A percentile compares a stretch with the other conserved stretches of the same genome.
Conservation (phyloP, 352 stramenopile genomes). For the Phytophthora constricta region DNA sequence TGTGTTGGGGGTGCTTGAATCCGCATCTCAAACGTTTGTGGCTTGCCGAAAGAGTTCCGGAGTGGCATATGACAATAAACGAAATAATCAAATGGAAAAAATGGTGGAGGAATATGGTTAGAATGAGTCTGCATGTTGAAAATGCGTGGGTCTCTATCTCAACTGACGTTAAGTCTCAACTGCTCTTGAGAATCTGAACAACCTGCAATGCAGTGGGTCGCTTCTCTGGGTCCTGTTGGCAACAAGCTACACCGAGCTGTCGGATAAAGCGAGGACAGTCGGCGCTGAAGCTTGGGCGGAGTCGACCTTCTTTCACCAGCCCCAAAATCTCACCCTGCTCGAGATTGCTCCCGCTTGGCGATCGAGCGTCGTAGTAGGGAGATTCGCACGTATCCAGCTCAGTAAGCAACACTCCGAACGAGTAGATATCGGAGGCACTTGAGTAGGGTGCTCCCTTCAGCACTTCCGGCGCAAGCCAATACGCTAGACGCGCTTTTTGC, state of each 20-base stretch:
- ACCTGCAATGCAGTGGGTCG: slow-evolving; percentile 46
- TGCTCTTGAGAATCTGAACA: slow-evolving; percentile 50
- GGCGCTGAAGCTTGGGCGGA: slow-evolving; percentile 50
- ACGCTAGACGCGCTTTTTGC: slow-evolving; percentile 11
- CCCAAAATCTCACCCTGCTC: slow-evolving; percentile 10
- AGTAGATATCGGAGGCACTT: slow-evolving; percentile 63
- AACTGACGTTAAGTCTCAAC: neutral
- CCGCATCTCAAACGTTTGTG: neutral
- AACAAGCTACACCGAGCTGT: slow-evolving; percentile 43
- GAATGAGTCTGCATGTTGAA: too few species aligned
- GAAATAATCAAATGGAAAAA: too few species aligned
- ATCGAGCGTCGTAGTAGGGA: slow-evolving; percentile 24
- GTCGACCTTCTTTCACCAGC: slow-evolving; percentile 24
- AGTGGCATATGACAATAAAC: neutral
- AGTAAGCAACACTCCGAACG: slow-evolving; percentile 56
- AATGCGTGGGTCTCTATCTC: too few species aligned
- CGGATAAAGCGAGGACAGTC: slow-evolving; percentile 50
- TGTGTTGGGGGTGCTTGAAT: neutral
- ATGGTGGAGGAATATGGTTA: too few species aligned
- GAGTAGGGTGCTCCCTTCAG: slow-evolving; percentile 53
- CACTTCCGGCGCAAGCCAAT: slow-evolving; percentile 59
- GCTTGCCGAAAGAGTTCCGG: neutral
- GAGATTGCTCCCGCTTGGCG: slow-evolving; percentile 10
- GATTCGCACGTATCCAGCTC: slow-evolving; percentile 45
- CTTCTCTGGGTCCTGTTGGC: slow-evolving; percentile 42